A percentile compares a stretch with the other conserved stretches of the same genome.
Conservation (phyloP, 225 moss, liverwort and hornwort genomes). For the Straminergon stramineum region DNA sequence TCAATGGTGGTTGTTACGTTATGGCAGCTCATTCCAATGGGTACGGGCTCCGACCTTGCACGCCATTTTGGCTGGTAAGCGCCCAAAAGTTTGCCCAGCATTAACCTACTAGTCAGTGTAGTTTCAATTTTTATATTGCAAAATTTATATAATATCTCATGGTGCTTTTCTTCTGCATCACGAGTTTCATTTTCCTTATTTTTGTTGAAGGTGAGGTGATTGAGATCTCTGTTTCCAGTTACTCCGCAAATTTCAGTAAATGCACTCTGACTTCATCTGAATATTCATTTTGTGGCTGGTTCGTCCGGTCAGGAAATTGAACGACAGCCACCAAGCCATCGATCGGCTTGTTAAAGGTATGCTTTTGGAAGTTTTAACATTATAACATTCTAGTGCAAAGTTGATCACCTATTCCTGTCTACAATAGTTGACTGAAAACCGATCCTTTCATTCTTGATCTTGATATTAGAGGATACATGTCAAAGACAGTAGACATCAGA, state of each 20-base stretch:
- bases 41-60: conserved; percentile 92
- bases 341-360: conserved; percentile 49
- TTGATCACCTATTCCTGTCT: background rate
- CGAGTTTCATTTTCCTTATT: background rate
- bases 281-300: background rate
- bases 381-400: background rate
- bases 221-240: background rate
- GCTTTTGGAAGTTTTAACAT: background rate
- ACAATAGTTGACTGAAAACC: background rate
- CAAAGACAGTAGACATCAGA: background rate
- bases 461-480: background rate
- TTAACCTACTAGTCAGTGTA: background rate
- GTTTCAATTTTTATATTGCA: background rate
- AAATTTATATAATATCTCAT: background rate
- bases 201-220: background rate
- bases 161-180: background rate
- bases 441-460: background rate
- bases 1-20: conserved; percentile 27
- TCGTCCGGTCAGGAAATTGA: conserved; percentile 28
- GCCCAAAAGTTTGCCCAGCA: background rate
- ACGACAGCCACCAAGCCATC: conserved; percentile 41
- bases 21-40: conserved; percentile 83
- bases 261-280: background rate
- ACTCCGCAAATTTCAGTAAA: background rate
- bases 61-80: conserved; percentile 74